These are phyloP conservation scores for Globisporangium abappressorium DNA, from an alignment of 352 stramenopile species.

Conservation along the genomic window DNA sequence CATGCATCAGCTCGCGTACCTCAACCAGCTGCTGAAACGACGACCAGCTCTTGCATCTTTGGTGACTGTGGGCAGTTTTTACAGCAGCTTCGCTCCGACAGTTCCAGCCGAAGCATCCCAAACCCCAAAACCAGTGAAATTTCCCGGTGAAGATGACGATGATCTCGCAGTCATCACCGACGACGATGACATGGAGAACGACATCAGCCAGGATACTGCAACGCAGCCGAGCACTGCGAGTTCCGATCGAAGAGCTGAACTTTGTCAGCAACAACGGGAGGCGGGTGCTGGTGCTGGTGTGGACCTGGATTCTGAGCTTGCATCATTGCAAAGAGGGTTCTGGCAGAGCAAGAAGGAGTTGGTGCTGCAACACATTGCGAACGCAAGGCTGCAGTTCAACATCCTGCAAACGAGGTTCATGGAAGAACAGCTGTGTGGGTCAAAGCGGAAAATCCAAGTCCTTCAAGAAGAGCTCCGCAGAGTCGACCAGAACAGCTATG, in stretches of 20 bases:
- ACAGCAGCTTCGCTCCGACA: background rate
- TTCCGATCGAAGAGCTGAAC: background rate
- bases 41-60: background rate
- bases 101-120: background rate
- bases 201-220: constrained; percentile 2
- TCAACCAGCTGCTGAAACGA: constrained; percentile 2
- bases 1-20: background rate
- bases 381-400: constrained; percentile 21
- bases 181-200: constrained; percentile 7
- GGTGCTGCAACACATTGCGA: constrained; percentile 18
- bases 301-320: background rate
- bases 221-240: background rate
- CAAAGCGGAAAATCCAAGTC: constrained; percentile 23
- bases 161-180: constrained; percentile 11
- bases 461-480: constrained; percentile 18
- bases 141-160: constrained; percentile 17
- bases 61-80: background rate
- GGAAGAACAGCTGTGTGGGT: constrained; percentile 21
- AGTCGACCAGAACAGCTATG: constrained; percentile 1
- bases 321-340: constrained; percentile 16
- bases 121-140: background rate
- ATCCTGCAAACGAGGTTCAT: constrained; percentile 20
- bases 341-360: constrained; percentile 21
- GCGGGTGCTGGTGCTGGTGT: no score
- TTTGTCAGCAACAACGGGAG: background rate